These are phyloP conservation scores for Pseudogymnoascus sp. DNA, from an alignment of 2,329 filamentous ascomycete species.

Conservation along the genomic window DNA sequence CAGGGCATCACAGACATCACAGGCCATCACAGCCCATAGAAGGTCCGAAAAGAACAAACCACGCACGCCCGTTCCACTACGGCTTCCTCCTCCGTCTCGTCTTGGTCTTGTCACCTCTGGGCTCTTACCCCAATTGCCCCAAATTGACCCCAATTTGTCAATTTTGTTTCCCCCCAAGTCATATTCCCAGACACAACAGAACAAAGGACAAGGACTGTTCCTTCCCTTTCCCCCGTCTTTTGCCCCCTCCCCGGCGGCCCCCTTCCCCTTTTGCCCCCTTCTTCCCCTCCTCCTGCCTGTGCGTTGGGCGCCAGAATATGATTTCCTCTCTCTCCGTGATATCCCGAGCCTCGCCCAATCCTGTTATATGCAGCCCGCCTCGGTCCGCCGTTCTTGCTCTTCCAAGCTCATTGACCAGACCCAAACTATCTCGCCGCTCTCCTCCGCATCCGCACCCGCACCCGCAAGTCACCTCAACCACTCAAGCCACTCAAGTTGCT, in stretches of 20 bases:
- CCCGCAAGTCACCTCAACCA: neutral
- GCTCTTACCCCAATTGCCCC: neutral
- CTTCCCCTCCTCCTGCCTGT: neutral
- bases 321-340: slow-evolving; percentile 1
- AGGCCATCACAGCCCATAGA: neutral
- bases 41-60: neutral
- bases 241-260: neutral
- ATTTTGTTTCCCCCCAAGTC: neutral
- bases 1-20: neutral
- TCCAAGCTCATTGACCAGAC: slow-evolving; percentile 8
- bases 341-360: slow-evolving; percentile 2
- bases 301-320: neutral
- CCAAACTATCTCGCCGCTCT: neutral
- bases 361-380: neutral
- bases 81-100: neutral
- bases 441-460: slow-evolving; percentile 1
- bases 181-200: too few relatives aligned
- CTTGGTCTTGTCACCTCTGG: neutral
- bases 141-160: neutral
- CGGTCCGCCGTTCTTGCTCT: neutral
- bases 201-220: neutral
- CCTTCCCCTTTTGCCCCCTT: neutral
- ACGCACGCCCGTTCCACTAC: neutral
- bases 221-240: neutral
- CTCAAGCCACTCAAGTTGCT: neutral